These are phyloP conservation scores for Xanthoparmelia taractica DNA, from an alignment of 495 filamentous ascomycete genomes.

Conservation along the genomic window DNA sequence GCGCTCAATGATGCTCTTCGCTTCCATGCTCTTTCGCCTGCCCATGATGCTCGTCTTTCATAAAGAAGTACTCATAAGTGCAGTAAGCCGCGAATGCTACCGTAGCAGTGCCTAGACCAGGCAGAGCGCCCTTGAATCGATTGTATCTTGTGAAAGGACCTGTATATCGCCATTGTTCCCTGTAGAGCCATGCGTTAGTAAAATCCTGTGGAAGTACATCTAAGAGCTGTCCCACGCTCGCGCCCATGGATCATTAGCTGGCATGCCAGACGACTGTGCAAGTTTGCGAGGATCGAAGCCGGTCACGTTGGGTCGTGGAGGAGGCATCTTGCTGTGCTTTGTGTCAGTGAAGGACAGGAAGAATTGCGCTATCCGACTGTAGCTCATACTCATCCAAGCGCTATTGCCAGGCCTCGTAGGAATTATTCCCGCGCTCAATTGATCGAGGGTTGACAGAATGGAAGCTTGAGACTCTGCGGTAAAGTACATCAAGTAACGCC, in stretches of 20 bases:
- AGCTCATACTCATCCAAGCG: not conserved
- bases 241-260: slow-evolving; percentile 82
- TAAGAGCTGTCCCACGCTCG: slow-evolving; percentile 46
- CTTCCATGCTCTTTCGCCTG: slow-evolving; percentile 41
- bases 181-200: slow-evolving; percentile 33
- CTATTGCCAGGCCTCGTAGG: not conserved
- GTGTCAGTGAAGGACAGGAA: not conserved
- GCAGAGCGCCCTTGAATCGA: slow-evolving; percentile 77
- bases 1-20: slow-evolving; percentile 20
- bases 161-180: slow-evolving; percentile 89
- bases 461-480: not conserved
- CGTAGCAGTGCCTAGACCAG: slow-evolving; percentile 82
- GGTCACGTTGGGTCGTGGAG: slow-evolving; percentile 59
- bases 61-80: slow-evolving; percentile 76
- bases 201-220: slow-evolving; percentile 13
- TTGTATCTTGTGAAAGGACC: slow-evolving; percentile 82
- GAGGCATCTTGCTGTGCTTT: slow-evolving; percentile 20
- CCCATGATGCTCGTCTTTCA: slow-evolving; percentile 64
- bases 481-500: not conserved
- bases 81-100: slow-evolving; percentile 88
- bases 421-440: not conserved
- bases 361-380: no score
- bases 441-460: no score
- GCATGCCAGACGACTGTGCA: slow-evolving; percentile 54
- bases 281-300: slow-evolving; percentile 75